Evolutionary conservation across 2,329 filamentous ascomycete genomes (phyloP), one percentile per base, ranked within the genome.

Genomic region (Cordyceps tenuipes): DNA sequence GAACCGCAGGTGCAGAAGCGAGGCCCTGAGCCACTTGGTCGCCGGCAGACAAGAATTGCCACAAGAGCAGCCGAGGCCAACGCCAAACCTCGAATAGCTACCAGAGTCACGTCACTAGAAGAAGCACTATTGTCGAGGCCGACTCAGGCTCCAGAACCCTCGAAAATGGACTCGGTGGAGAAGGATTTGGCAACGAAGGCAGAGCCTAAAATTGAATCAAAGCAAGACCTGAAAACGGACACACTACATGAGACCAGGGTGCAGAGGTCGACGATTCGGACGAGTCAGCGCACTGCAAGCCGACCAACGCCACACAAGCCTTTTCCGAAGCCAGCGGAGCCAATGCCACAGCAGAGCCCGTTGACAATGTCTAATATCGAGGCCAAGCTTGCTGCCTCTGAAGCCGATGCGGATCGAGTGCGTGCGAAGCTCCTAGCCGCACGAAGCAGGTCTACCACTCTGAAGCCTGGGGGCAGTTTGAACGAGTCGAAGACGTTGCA

Each of bases 341-440:
- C 74, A 4, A 68, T 70, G 1, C 72, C 75, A 5, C 78, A 80
- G 53, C 82, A 84, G 63, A 83, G 79, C 31, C 83, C 83, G 0
- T 70, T 86, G 3, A 84, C 80, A 21, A 84, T 85, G 78, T 81
- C 82, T 9, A 79, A 75, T 39, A 87, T 87, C 62, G 80, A 82
- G 0, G 82, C 83, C 31, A 87, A 87, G 69, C 75, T 87, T 0
- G 84, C 83, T 0, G 84, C 84, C 2, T 82, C 83, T 0, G 84
- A 87, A 64, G 84, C 84, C 4, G 83, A 86, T 63, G 84, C 84
- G 1, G 83, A 83, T 1, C 77, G 84, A 26, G 82, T 86, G 0
- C 75, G 83, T 3, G 84, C 84, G 3, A 87, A 86, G 68, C 76
- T 87, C 34, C 80, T 78, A 65, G 83, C 84, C 1, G 80, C 80